Evolutionary conservation across 1,139 yeast species (phyloP).

Genomic region (Saccharomyces pastorianus): DNA sequence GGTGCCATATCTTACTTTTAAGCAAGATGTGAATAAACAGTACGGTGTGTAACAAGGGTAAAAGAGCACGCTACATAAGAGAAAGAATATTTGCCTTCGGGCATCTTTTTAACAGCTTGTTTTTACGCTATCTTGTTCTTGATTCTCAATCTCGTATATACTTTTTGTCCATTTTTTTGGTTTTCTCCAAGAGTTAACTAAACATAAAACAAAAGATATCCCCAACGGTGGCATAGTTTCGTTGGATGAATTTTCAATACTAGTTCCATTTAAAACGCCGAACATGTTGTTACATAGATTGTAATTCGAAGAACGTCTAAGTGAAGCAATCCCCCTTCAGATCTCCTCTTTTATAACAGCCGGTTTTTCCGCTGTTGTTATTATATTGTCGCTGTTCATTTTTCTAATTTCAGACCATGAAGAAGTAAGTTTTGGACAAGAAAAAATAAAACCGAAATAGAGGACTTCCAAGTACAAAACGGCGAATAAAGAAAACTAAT

Average conservation of each 20-base stretch:
- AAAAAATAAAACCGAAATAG: slow-evolving; percentile 2
- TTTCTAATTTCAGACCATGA: background rate
- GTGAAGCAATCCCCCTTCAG: too few relatives aligned
- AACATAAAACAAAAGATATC: too few relatives aligned
- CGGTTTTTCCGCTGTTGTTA: background rate
- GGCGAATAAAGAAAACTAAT: background rate
- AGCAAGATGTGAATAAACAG: background rate
- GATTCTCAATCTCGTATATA: too few relatives aligned
- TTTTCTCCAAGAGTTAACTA: background rate
- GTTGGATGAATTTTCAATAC: background rate
- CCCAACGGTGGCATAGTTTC: too few relatives aligned
- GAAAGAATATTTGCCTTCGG: too few relatives aligned
- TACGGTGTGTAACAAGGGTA: background rate
- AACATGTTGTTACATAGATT: too few relatives aligned
- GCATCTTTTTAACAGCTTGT: background rate
- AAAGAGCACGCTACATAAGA: background rate
- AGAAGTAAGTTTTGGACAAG: background rate
- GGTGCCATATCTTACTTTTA: background rate
- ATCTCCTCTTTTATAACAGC: too few relatives aligned
- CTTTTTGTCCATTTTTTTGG: too few relatives aligned
- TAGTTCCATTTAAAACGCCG: background rate
- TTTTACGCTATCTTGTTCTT: too few relatives aligned
- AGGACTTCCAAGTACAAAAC: background rate
- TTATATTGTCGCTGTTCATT: background rate
- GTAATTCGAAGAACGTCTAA: background rate